These are phyloP conservation scores for Ormosia semicastrata DNA, from an alignment of 306 rosid genomes.

Conservation along the genomic window DNA sequence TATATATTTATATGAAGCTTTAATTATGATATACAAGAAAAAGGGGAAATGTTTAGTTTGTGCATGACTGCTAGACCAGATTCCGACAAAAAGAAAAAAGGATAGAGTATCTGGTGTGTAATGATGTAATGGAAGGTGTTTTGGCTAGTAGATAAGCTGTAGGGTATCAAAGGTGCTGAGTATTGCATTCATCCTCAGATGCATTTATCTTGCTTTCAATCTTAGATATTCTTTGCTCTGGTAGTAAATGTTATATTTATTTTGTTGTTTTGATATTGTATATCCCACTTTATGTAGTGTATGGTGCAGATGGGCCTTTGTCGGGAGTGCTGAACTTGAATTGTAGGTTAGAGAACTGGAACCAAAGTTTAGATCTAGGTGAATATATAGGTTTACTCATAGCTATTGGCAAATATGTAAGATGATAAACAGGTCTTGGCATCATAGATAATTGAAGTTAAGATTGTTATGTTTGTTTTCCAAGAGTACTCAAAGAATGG, in stretches of 20 bases:
- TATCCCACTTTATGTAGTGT: not conserved
- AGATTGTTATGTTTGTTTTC: not conserved
- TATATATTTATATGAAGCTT: not conserved
- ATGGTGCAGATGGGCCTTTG: not conserved
- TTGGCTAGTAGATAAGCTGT: not conserved
- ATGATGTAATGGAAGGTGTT: not conserved
- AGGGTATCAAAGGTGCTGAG: not conserved
- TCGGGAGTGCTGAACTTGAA: not conserved
- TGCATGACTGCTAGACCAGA: not conserved
- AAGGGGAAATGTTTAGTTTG: not conserved
- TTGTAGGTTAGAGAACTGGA: not conserved
- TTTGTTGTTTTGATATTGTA: not conserved
- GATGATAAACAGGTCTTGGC: not conserved
- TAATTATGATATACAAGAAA: not conserved
- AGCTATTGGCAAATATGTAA: not conserved
- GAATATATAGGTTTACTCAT: not conserved
- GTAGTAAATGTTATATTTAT: not conserved
- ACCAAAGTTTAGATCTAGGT: not conserved
- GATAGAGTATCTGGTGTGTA: not conserved
- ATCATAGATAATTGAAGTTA: not conserved
- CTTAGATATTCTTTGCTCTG: not conserved
- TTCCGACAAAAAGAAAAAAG: not conserved
- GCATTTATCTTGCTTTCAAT: not conserved
- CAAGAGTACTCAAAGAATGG: not conserved
- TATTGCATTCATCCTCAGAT: not conserved